Conservation (phyloP, 2,329 filamentous ascomycete genomes). For the Zymoseptoria tritici region DNA sequence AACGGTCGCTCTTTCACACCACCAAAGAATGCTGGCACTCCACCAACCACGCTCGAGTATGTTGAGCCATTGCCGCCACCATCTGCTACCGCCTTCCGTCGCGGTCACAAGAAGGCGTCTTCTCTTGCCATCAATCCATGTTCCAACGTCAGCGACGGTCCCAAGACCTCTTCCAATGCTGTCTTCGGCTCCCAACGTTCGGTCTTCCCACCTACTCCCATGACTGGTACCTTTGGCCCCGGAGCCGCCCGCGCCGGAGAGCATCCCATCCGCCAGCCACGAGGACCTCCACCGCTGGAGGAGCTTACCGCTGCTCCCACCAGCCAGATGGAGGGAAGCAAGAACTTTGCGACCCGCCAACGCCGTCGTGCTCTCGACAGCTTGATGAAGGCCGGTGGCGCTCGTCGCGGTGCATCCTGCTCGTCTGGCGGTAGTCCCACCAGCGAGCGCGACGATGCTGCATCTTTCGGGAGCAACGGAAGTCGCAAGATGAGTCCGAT, state of each 20-base stretch:
- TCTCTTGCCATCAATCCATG: constrained; percentile 58
- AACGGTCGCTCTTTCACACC: constrained; percentile 57
- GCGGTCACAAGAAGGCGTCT: constrained; percentile 81
- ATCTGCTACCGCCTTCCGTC: constrained; percentile 85
- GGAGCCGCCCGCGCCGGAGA: constrained; percentile 90
- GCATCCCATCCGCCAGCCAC: constrained; percentile 87
- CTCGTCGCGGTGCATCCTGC: constrained; percentile 66
- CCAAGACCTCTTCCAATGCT: constrained; percentile 59
- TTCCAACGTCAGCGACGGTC: constrained; percentile 53
- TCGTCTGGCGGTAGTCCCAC: constrained; percentile 62
- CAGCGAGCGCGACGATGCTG: constrained; percentile 71
- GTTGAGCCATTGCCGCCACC: constrained; percentile 72
- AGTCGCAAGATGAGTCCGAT: constrained; percentile 33
- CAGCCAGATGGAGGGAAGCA: constrained; percentile 85
- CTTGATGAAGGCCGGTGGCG: constrained; percentile 80
- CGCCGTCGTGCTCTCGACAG: constrained; percentile 88
- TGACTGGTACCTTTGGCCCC: constrained; percentile 81
- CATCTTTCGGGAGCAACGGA: constrained; percentile 41
- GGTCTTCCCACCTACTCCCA: constrained; percentile 66
- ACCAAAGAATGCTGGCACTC: constrained; percentile 58
- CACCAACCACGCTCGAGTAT: constrained; percentile 49
- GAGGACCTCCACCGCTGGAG: constrained; percentile 83
- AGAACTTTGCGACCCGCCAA: constrained; percentile 92
- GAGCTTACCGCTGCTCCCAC: constrained; percentile 87
- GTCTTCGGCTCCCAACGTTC: constrained; percentile 38